Base-by-base conservation (phyloP, 75 land plant genomes). In the Picea sitchensis region DNA sequence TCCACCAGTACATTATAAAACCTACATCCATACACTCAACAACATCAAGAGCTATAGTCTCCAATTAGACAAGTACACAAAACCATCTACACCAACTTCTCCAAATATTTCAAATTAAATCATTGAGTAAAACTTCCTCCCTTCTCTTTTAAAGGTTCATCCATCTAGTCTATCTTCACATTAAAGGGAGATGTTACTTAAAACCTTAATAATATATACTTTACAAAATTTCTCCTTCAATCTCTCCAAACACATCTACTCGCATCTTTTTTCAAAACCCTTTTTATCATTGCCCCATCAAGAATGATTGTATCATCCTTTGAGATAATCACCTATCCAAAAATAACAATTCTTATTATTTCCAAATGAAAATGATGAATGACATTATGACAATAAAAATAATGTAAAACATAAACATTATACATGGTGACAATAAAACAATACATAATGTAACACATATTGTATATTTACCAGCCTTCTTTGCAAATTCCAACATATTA, bases 231-330 rank as follows among this genome's bases (percentile, higher is more conserved):
- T 0, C 3, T 64, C 11, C 32, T 75, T 56, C 77, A 51, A 23
- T 26, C 60, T 2, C 26, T 17, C 31, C 59, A 26, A 75, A 57
- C 61, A 72, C 72, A 95, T 95, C 91, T 95, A 93, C 26, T 91
- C 92, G 81, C 88, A 86, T 78, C 93, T 83, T 67, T 91, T 93
- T 58, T 89, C 95, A 72, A 95, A 88, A 8, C 79, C 78, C 41
- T 90, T 87, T 82, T 91, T 92, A 81, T 92, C 91, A 85, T 92
- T 92, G 61, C 86, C 87, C 12, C 95, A 85, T 95, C 93, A 76
- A 93, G 92, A 73, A 92, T 85, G 61, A 93, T 89, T 34, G 93
- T 85, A 78, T 92, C 98, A 80, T 93, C 98, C 75, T 95, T 92
- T 14, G 95, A 91, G 15, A 95, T 60, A 44, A 93, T 89, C 59